Conservation (phyloP, 257 asterid genomes). For the Forsythia viridissima region DNA sequence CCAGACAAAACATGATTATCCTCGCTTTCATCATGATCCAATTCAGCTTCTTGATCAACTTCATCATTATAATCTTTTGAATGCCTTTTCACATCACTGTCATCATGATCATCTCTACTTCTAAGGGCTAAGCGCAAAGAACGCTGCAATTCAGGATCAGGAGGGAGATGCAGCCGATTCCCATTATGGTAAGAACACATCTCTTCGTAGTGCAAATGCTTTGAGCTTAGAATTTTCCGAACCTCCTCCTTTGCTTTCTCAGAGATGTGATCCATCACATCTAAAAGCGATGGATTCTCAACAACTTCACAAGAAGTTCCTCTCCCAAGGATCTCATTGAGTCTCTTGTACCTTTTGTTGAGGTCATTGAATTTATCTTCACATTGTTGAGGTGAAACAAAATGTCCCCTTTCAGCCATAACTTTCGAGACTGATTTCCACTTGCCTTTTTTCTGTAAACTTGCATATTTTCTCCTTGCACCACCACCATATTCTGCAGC, state of each 20-base stretch:
- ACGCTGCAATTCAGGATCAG: conserved; percentile 32
- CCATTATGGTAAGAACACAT: conserved; percentile 70
- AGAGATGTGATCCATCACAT: conserved; percentile 46
- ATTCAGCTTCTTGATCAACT: conserved; percentile 26
- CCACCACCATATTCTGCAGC: conserved; percentile 37
- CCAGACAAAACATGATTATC: conserved; percentile 11
- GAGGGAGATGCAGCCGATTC: conserved; percentile 33
- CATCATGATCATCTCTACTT: conserved; percentile 24
- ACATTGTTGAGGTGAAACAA: conserved; percentile 67
- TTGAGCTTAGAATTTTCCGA: conserved; percentile 50
- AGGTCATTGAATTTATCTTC: conserved; percentile 63
- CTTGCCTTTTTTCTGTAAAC: conserved; percentile 56
- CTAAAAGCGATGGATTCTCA: conserved; percentile 50
- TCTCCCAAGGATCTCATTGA: conserved; percentile 59
- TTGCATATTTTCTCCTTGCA: conserved; percentile 34
- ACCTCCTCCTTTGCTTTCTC: conserved; percentile 53
- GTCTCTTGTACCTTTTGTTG: conserved; percentile 59
- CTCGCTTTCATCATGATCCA: conserved; percentile 22
- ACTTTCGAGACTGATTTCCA: conserved; percentile 60
- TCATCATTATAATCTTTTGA: conserved; percentile 22
- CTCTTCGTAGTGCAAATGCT: conserved; percentile 59
- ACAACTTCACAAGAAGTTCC: conserved; percentile 58
- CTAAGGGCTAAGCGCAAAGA: conserved; percentile 23
- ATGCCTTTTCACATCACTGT: conserved; percentile 23
- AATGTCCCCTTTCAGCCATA: conserved; percentile 53